phyloP scores from a whole-genome alignment of 2,329 filamentous ascomycete species.

The Lizonia empirigonia region DNA sequence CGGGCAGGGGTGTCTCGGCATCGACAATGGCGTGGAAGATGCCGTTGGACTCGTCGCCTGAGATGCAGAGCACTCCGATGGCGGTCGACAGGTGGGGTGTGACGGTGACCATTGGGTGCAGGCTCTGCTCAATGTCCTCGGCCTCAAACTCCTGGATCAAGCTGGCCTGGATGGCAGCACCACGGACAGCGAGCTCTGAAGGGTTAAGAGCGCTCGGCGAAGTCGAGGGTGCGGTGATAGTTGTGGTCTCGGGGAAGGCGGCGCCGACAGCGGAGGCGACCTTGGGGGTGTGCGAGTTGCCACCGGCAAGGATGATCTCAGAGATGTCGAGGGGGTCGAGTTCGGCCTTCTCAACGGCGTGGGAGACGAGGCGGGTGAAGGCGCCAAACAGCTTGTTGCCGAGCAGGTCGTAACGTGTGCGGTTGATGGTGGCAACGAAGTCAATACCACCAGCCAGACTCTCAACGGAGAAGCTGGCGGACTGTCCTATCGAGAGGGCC shows the following conservation, averaged over 20 bases:
- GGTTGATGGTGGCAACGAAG: conserved; percentile 90
- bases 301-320: conserved; percentile 91
- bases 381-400: conserved; percentile 84
- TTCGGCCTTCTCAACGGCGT: conserved; percentile 87
- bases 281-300: conserved; percentile 90
- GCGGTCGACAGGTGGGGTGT: conserved; percentile 88
- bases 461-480: conserved; percentile 92
- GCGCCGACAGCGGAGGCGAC: conserved; percentile 79
- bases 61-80: conserved; percentile 79
- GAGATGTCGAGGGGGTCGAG: conserved; percentile 92
- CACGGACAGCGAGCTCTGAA: conserved; percentile 84
- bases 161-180: conserved; percentile 93
- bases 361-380: conserved; percentile 83
- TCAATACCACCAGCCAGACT: conserved; percentile 87
- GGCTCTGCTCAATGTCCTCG: conserved; percentile 93
- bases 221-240: conserved; percentile 82
- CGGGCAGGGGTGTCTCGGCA: conserved; percentile 87
- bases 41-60: conserved; percentile 64
- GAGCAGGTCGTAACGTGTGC: conserved; percentile 89
- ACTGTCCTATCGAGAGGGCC: conserved; percentile 83
- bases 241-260: conserved; percentile 81
- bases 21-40: conserved; percentile 81
- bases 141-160: conserved; percentile 93
- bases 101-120: conserved; percentile 91
- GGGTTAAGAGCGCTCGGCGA: conserved; percentile 83